Percentiles rank a stretch among this genome's conserved stretches.
phyloP scores from a whole-genome alignment of 768 basidiomycete species.

The Russula olivacea region DNA sequence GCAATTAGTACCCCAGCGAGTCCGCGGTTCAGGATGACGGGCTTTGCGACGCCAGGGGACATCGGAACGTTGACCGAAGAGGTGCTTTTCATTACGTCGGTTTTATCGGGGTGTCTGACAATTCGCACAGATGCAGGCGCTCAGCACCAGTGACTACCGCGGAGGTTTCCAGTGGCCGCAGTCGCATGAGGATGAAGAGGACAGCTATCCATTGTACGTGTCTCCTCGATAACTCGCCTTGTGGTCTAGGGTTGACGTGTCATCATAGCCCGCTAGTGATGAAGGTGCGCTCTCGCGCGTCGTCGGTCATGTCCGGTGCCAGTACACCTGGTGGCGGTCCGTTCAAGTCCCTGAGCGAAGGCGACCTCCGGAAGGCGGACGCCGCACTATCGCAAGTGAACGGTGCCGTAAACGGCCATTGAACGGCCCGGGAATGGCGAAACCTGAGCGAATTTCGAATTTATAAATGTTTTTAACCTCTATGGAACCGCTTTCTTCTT shows the following conservation, averaged over 20 bases:
- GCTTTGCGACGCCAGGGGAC: constrained; percentile 89
- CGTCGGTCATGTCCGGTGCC: constrained; percentile 64
- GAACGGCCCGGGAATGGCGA: background rate
- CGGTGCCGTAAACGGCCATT: constrained; percentile 21
- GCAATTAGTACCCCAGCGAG: constrained; percentile 81
- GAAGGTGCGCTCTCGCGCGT: constrained; percentile 80
- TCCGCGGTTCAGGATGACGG: constrained; percentile 67
- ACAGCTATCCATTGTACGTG: constrained; percentile 82
- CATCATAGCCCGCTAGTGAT: constrained; percentile 70
- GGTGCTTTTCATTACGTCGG: constrained; percentile 36
- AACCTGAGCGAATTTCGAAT: constrained; percentile 14
- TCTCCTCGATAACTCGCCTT: constrained; percentile 18
- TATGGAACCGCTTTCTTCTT: constrained; percentile 15
- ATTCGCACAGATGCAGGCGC: constrained; percentile 65
- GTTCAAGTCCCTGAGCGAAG: constrained; percentile 77
- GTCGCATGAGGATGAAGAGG: constrained; percentile 75
- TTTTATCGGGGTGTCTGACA: background rate
- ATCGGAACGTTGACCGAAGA: constrained; percentile 86
- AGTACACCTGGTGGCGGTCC: constrained; percentile 86
- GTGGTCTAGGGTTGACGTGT: constrained; percentile 5
- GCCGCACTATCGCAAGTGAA: constrained; percentile 69
- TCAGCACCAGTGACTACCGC: constrained; percentile 82
- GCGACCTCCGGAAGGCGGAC: constrained; percentile 82
- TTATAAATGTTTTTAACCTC: constrained; percentile 13
- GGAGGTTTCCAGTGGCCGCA: constrained; percentile 55